These are phyloP conservation scores for Cubamyces sp. DNA, from an alignment of 768 basidiomycete species.

Conservation along the genomic window DNA sequence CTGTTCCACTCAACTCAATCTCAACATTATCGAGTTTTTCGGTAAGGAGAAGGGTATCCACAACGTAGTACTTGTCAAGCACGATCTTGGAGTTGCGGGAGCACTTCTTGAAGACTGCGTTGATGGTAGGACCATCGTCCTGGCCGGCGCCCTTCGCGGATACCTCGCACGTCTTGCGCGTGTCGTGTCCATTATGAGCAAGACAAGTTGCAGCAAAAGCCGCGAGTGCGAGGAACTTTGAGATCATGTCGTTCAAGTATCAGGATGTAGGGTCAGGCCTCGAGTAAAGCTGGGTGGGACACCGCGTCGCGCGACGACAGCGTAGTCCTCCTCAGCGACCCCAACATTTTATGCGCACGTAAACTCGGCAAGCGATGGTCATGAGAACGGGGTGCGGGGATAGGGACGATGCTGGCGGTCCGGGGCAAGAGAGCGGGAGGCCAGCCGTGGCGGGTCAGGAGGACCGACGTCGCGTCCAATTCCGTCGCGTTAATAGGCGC, in stretches of 20 bases:
- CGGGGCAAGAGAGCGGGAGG: background rate
- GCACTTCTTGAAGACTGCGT: slow-evolving; percentile 38
- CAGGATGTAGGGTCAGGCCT: too few relatives aligned
- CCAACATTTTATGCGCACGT: slow-evolving; percentile 1
- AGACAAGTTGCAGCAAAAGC: slow-evolving; percentile 7
- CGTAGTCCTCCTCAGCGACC: background rate
- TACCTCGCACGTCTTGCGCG: slow-evolving; percentile 32
- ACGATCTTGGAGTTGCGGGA: slow-evolving; percentile 35
- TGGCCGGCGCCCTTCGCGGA: slow-evolving; percentile 37
- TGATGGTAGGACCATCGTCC: slow-evolving; percentile 43
- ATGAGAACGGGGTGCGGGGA: slow-evolving; percentile 9
- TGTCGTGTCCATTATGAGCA: slow-evolving; percentile 12
- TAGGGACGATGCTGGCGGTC: slow-evolving; percentile 1
- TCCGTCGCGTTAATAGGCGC: background rate
- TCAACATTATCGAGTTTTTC: slow-evolving; percentile 42
- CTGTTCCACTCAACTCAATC: slow-evolving; percentile 44
- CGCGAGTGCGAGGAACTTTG: slow-evolving; percentile 1
- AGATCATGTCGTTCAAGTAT: slow-evolving; percentile 4
- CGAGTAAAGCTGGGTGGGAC: too few relatives aligned
- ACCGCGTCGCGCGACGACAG: too few relatives aligned
- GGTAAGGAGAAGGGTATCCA: slow-evolving; percentile 45
- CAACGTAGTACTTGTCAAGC: slow-evolving; percentile 41
- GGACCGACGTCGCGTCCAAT: background rate
- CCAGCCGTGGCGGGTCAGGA: slow-evolving; percentile 12
- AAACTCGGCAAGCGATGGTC: background rate